These are phyloP conservation scores for Chlorociboria aeruginascens DNA, from an alignment of 495 filamentous ascomycete genomes.

Conservation along the genomic window DNA sequence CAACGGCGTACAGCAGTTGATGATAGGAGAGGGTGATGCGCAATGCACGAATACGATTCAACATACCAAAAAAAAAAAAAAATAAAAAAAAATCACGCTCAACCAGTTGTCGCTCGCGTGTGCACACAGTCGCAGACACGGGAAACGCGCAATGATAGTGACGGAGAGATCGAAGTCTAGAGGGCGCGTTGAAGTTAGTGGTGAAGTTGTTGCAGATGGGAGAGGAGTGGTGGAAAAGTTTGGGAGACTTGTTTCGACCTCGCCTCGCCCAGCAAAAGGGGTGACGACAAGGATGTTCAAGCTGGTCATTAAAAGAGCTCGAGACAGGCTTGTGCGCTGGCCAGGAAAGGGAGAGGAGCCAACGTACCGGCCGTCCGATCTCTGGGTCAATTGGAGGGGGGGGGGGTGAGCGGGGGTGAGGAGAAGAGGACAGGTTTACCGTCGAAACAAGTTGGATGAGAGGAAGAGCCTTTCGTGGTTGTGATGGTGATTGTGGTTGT, in stretches of 20 bases:
- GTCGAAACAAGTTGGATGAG: too few relatives aligned
- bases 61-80: constrained; percentile 21
- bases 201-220: constrained; percentile 1
- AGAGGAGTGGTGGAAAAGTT: constrained; percentile 7
- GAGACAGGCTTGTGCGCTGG: neutral
- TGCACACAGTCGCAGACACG: constrained; percentile 5
- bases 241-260: constrained; percentile 2
- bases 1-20: neutral
- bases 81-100: constrained; percentile 3
- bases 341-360: neutral
- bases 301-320: constrained; percentile 12
- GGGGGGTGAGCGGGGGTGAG: too few relatives aligned
- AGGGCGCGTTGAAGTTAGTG: constrained; percentile 5
- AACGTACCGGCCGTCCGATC: neutral
- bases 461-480: too few relatives aligned
- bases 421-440: too few relatives aligned
- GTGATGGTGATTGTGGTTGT: too few relatives aligned
- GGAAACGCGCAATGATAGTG: neutral
- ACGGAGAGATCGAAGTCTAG: constrained; percentile 3
- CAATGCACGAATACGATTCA: constrained; percentile 9
- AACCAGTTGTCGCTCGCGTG: constrained; percentile 3
- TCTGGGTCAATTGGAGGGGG: neutral
- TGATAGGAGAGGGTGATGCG: constrained; percentile 9
- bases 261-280: constrained; percentile 8
- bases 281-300: constrained; percentile 13